A percentile compares a stretch with the other conserved stretches of the same genome.
These are phyloP conservation scores for Rhipidocladum racemiflorum DNA, from an alignment of 176 grass and related monocot genomes.

Conservation along the genomic window DNA sequence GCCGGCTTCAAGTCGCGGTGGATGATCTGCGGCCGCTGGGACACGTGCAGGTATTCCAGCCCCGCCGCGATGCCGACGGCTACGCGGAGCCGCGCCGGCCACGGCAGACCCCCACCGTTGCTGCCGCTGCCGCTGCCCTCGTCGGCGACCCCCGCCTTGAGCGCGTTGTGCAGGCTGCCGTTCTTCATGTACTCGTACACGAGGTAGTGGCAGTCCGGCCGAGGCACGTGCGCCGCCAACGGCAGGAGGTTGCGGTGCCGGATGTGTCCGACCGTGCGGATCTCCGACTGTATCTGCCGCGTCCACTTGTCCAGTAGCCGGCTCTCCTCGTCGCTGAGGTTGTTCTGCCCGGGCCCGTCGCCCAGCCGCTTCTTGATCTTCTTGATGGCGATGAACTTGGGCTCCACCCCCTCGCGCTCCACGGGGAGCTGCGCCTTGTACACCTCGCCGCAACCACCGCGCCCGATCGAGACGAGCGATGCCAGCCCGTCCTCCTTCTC, in stretches of 20 bases:
- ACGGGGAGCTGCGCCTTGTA: constrained; percentile 55
- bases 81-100: constrained; percentile 56
- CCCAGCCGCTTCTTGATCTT: constrained; percentile 43
- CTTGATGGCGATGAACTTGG: constrained; percentile 67
- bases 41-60: constrained; percentile 73
- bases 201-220: constrained; percentile 73
- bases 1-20: constrained; percentile 85
- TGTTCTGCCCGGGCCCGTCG: constrained; percentile 18
- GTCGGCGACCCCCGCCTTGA: not conserved
- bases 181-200: constrained; percentile 92
- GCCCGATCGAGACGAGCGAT: constrained; percentile 59
- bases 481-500: constrained; percentile 60
- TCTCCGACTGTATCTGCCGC: constrained; percentile 86
- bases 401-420: constrained; percentile 6
- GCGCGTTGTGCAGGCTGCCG: constrained; percentile 60
- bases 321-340: constrained; percentile 62
- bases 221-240: constrained; percentile 63
- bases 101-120: constrained; percentile 15
- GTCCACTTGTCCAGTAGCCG: constrained; percentile 59
- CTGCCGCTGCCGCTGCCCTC: not conserved
- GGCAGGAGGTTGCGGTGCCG: constrained; percentile 82
- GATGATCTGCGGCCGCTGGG: constrained; percentile 70
- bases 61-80: constrained; percentile 67
- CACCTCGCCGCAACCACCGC: constrained; percentile 85
- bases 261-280: constrained; percentile 74